These are phyloP conservation scores for Physcomitrellopsis africana DNA, from an alignment of 225 moss, liverwort and hornwort species.

Conservation along the genomic window DNA sequence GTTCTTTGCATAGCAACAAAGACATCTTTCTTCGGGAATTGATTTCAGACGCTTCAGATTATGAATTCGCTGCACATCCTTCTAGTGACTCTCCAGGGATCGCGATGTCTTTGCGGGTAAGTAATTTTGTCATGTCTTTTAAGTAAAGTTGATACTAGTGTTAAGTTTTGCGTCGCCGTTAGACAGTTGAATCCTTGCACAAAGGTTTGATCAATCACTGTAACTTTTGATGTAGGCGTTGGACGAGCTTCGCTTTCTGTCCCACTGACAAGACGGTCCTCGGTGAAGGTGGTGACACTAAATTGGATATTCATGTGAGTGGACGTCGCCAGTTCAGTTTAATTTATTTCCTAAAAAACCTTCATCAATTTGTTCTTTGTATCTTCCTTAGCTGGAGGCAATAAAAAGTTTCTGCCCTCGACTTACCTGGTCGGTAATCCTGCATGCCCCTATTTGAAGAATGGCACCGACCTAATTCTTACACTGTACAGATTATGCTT, in stretches of 20 bases:
- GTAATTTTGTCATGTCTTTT: no score
- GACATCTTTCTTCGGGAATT: slow-evolving; percentile 69
- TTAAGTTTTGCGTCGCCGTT: no score
- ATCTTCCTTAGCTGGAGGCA: background rate
- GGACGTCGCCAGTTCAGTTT: background rate
- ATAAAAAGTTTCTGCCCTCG: background rate
- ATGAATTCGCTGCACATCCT: no score
- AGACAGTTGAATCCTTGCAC: slow-evolving; percentile 14
- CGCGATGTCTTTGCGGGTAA: no score
- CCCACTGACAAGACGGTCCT: slow-evolving; percentile 58
- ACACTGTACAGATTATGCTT: slow-evolving; percentile 53
- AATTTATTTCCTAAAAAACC: background rate
- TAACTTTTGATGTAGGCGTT: slow-evolving; percentile 50
- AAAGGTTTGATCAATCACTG: background rate
- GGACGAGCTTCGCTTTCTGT: slow-evolving; percentile 64
- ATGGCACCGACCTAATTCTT: background rate
- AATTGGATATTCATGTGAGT: slow-evolving; percentile 60
- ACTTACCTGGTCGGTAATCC: background rate
- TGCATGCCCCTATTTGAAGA: background rate
- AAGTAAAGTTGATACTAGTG: slow-evolving; percentile 27
- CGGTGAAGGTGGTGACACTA: slow-evolving; percentile 59
- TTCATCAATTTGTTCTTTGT: no score
- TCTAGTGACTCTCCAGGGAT: no score
- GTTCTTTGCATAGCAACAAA: slow-evolving; percentile 72
- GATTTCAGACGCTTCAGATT: no score